Evolutionary conservation across 1,284 basidiomycete species (phyloP), one percentile per base, ranked within the genome.

Genomic region (Cryptococcus hybrid): DNA sequence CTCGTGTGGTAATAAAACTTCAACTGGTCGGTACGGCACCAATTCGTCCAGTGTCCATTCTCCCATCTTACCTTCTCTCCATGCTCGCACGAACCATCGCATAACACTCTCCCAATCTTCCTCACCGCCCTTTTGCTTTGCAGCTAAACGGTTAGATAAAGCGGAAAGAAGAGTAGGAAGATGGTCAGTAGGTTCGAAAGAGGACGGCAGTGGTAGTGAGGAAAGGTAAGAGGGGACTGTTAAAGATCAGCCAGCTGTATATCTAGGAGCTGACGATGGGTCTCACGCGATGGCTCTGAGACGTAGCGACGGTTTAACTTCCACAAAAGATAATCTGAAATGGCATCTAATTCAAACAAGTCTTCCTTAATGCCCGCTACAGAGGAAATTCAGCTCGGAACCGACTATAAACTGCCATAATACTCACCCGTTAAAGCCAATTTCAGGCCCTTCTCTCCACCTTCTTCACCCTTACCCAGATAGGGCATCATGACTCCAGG

Each of bases 401-500:
- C 8, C 24, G 3, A n/a, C 51, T 9, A 43, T 13, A 34, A 35
- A 47, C 2, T 24, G n/a, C 47, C 13, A n/a, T 1, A 39, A 24
- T 8, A 73, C 82, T 59, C 58, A 92, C 93, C 89, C 45, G 95
- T 95, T 56, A 98, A 80, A 44, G 92, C 93, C 34, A 98, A 84
- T 78, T 96, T 97, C 55, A 97, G 82, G 4, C 91, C 95, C 61
- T 90, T 83, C 76, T 99, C 95, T 47, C 91, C 88, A 30, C 92
- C 95, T 58, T 82, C 80, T 49, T 84, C 82, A 1, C 92, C 92
- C 55, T 82, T 84, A 1, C 95, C 95, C n/a, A 98, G 83, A 78
- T 89, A 98, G 3, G 94, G 92, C 38, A 97, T 82, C 94, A 99
- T 98, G 43, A 98, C 90, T 1, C 95, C 96, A 0, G 95, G 96